Evolutionary conservation across 164 flowering plant species (phyloP).

Genomic region (Euptelea pleiosperma): DNA sequence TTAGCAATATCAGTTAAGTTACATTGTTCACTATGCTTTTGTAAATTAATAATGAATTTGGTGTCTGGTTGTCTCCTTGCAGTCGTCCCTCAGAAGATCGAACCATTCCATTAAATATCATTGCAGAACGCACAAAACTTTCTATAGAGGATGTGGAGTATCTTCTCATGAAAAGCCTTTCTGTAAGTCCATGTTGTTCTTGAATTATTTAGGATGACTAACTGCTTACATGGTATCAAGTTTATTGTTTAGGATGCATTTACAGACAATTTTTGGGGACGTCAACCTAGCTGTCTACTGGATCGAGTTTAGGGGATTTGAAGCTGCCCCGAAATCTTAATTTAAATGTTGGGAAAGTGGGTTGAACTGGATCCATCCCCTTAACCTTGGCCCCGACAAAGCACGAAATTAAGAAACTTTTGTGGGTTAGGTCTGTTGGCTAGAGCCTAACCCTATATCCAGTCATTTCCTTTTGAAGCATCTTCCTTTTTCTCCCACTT

Average conservation of each 20-base stretch:
- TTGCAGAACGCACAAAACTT: slow-evolving; percentile 87
- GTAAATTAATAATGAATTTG: not conserved
- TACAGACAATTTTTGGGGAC: not conserved
- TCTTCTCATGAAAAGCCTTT: slow-evolving; percentile 96
- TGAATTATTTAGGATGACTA: not conserved
- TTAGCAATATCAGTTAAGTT: not conserved
- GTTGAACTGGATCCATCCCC: too few relatives aligned
- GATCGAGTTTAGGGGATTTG: too few relatives aligned
- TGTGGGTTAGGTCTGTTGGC: too few relatives aligned
- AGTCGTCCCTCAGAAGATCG: slow-evolving; percentile 94
- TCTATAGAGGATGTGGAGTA: slow-evolving; percentile 85
- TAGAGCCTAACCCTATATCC: too few relatives aligned
- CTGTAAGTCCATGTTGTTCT: slow-evolving; percentile 54
- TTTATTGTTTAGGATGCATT: too few relatives aligned
- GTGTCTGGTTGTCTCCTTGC: slow-evolving; percentile 20
- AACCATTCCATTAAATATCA: slow-evolving; percentile 71
- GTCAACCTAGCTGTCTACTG: too few relatives aligned
- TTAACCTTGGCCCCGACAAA: too few relatives aligned
- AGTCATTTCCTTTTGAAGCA: too few relatives aligned
- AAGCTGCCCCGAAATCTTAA: too few relatives aligned
- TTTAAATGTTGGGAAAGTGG: too few relatives aligned
- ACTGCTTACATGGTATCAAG: not conserved
- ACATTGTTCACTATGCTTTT: not conserved
- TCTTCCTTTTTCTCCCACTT: too few relatives aligned
- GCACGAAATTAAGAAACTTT: too few relatives aligned